Evolutionary conservation across 176 grass and related monocot genomes (phyloP).

Genomic region (Triticum turgidum): DNA sequence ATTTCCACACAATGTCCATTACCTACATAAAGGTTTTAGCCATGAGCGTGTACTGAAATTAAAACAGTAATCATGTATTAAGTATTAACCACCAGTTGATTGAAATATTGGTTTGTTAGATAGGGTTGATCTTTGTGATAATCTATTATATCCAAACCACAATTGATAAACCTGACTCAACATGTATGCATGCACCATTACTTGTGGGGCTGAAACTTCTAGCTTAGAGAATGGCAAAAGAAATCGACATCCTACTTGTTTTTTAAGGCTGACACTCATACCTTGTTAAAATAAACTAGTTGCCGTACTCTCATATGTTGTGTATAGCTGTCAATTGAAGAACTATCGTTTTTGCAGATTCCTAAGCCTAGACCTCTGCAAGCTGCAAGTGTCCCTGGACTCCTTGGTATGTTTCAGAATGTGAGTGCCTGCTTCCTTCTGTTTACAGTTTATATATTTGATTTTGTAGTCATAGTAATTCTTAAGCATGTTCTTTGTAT

Average conservation of each 20-base stretch:
- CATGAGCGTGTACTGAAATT: background rate
- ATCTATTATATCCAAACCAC: background rate
- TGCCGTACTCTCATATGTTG: background rate
- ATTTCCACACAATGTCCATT: background rate
- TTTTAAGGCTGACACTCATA: background rate
- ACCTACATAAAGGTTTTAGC: background rate
- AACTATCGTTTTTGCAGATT: constrained; percentile 39
- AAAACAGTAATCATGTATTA: background rate
- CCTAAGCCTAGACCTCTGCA: constrained; percentile 93
- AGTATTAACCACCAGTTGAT: background rate
- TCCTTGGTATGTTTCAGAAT: constrained; percentile 95
- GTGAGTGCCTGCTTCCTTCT: constrained; percentile 34
- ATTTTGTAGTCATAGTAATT: background rate
- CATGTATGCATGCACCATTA: background rate
- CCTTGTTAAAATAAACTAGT: background rate
- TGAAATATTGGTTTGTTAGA: background rate
- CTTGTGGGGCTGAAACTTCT: background rate
- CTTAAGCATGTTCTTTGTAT: background rate
- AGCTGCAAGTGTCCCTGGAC: constrained; percentile 94
- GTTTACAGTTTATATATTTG: background rate
- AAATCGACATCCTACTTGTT: background rate
- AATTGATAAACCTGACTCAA: background rate
- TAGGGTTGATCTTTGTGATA: background rate
- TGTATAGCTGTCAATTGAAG: background rate
- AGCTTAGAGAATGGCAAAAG: background rate